phyloP scores from a whole-genome alignment of 1,139 yeast species.

The Candida glucosophila region DNA sequence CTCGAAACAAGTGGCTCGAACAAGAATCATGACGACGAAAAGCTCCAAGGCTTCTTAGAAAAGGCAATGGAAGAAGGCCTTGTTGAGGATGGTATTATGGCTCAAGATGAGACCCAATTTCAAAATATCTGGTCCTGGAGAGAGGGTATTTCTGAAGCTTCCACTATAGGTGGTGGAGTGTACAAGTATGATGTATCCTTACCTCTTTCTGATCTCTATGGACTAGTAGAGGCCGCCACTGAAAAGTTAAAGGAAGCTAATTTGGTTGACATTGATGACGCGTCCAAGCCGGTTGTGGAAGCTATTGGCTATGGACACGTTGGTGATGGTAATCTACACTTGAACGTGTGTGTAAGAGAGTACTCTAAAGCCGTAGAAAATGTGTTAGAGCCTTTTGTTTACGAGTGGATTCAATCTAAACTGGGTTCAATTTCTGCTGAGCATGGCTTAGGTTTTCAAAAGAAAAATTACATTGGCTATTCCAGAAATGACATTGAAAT shows the following conservation, averaged over 20 bases:
- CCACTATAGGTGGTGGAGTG: slow-evolving; percentile 82
- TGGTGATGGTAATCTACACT: slow-evolving; percentile 93
- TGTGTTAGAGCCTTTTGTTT: slow-evolving; percentile 83
- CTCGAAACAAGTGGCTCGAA: slow-evolving; percentile 94
- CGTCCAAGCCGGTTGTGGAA: slow-evolving; percentile 65
- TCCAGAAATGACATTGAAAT: slow-evolving; percentile 68
- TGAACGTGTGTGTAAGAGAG: slow-evolving; percentile 83
- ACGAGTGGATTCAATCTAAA: slow-evolving; percentile 71
- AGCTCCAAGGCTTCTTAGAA: slow-evolving; percentile 74
- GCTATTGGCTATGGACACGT: slow-evolving; percentile 94
- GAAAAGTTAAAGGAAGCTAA: slow-evolving; percentile 47
- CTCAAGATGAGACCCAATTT: slow-evolving; percentile 88
- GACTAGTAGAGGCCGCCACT: slow-evolving; percentile 67
- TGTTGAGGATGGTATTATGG: slow-evolving; percentile 87
- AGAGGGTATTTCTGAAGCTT: slow-evolving; percentile 86
- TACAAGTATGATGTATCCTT: slow-evolving; percentile 93
- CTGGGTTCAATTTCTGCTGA: slow-evolving; percentile 93
- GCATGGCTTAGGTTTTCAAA: slow-evolving; percentile 95
- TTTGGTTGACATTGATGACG: slow-evolving; percentile 58
- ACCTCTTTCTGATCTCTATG: slow-evolving; percentile 72
- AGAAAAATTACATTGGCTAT: slow-evolving; percentile 80
- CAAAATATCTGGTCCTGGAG: slow-evolving; percentile 89
- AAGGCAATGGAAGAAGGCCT: slow-evolving; percentile 74
- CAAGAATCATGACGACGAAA: slow-evolving; percentile 75
- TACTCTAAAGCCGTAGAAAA: slow-evolving; percentile 71